Conservation (phyloP, 2,329 filamentous ascomycete genomes). For the Penicillium sp. region DNA sequence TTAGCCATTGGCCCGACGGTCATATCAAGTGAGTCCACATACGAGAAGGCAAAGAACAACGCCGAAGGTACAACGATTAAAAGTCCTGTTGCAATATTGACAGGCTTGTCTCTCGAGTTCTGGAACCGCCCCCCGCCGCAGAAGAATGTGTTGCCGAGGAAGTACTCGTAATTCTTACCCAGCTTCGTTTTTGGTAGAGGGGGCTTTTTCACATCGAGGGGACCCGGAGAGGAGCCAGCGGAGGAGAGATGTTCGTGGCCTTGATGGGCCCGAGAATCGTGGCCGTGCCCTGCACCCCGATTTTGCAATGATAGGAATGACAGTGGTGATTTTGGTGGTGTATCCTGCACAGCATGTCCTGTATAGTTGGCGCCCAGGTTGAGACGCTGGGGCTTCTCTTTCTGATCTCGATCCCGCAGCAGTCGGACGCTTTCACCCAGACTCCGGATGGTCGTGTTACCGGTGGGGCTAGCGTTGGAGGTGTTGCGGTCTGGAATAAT, state of each 20-base stretch:
- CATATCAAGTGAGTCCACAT: conserved; percentile 12
- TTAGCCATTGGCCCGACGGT: conserved; percentile 18
- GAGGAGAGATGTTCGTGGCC: conserved; percentile 80
- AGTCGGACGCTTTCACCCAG: conserved; percentile 71
- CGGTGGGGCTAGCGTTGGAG: conserved; percentile 64
- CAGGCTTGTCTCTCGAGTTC: conserved; percentile 75
- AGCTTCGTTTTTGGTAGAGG: conserved; percentile 33
- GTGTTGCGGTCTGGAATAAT: conserved; percentile 62
- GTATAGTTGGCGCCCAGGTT: conserved; percentile 56
- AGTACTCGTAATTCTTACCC: conserved; percentile 81
- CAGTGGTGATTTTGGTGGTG: conserved; percentile 60
- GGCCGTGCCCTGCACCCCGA: conserved; percentile 43
- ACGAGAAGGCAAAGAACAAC: conserved; percentile 74
- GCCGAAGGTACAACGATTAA: conserved; percentile 68
- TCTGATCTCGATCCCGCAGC: conserved; percentile 50
- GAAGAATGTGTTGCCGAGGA: conserved; percentile 86
- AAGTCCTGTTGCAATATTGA: conserved; percentile 78
- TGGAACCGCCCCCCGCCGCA: conserved; percentile 76
- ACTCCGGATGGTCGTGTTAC: conserved; percentile 52
- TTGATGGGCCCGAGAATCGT: conserved; percentile 62
- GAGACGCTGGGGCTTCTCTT: conserved; percentile 35
- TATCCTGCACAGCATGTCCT: conserved; percentile 46
- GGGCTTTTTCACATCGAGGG: conserved; percentile 43
- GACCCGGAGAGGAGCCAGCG: conserved; percentile 62
- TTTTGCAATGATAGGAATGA: conserved; percentile 61